These are phyloP conservation scores for Pichia insulana DNA, from an alignment of 805 yeast genomes.

Conservation along the genomic window DNA sequence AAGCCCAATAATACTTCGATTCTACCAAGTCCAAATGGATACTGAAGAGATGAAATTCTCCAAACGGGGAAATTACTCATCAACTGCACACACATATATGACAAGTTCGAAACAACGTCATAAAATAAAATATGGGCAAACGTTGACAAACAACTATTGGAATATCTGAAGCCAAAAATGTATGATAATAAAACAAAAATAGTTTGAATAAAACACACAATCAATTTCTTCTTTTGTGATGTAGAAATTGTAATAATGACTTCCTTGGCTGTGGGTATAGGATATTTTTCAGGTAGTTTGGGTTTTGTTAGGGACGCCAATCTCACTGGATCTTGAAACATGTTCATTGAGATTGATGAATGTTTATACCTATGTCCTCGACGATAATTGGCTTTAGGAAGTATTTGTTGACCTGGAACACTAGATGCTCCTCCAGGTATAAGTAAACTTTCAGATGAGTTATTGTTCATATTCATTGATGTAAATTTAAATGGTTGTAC, in stretches of 20 bases:
- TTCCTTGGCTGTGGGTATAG: slow-evolving; percentile 66
- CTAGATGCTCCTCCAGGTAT: neutral
- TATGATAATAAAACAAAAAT: slow-evolving; percentile 47
- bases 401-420: slow-evolving; percentile 8
- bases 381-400: slow-evolving; percentile 57
- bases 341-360: slow-evolving; percentile 91
- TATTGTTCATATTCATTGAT: slow-evolving; percentile 33
- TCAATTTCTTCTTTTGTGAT: slow-evolving; percentile 49
- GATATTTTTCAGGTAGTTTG: slow-evolving; percentile 53
- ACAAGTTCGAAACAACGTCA: slow-evolving; percentile 70
- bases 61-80: slow-evolving; percentile 91
- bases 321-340: slow-evolving; percentile 65
- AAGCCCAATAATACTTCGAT: slow-evolving; percentile 82
- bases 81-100: slow-evolving; percentile 63
- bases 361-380: slow-evolving; percentile 94
- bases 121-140: slow-evolving; percentile 82
- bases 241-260: slow-evolving; percentile 48
- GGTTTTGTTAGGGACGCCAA: slow-evolving; percentile 64
- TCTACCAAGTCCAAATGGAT: slow-evolving; percentile 92
- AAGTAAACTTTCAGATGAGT: slow-evolving; percentile 8
- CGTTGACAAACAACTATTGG: slow-evolving; percentile 57
- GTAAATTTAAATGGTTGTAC: slow-evolving; percentile 58
- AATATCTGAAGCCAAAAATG: slow-evolving; percentile 46
- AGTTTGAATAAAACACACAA: slow-evolving; percentile 54
- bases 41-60: slow-evolving; percentile 70